A percentile compares a stretch with the other conserved stretches of the same genome.
phyloP scores from a whole-genome alignment of 768 basidiomycete species.

The Tephrocybe sp. region DNA sequence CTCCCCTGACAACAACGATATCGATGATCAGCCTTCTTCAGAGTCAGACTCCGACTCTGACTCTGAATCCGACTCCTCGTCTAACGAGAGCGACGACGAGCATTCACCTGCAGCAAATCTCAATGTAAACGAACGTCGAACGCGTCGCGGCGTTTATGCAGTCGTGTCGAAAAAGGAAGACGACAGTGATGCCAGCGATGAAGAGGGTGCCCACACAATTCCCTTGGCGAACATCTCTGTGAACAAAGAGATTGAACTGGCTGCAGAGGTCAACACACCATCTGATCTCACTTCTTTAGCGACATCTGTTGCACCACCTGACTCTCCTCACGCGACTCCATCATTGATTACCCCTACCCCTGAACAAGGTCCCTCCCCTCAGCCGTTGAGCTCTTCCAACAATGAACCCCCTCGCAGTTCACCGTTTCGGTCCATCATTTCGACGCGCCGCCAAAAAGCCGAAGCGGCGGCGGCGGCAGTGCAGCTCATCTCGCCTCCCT shows the following conservation, averaged over 20 bases:
- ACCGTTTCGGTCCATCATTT: conserved; percentile 54
- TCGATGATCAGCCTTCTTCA: conserved; percentile 41
- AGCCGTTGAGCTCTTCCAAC: conserved; percentile 39
- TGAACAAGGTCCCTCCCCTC: conserved; percentile 33
- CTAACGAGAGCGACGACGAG: conserved; percentile 38
- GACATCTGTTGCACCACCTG: conserved; percentile 34
- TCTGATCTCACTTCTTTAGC: conserved; percentile 44
- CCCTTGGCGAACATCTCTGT: conserved; percentile 45
- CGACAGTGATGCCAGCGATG: conserved; percentile 61
- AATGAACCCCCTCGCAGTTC: conserved; percentile 29
- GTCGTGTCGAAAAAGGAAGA: conserved; percentile 57
- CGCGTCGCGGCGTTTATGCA: conserved; percentile 80
- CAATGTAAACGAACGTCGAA: conserved; percentile 77
- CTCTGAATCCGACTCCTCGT: conserved; percentile 39
- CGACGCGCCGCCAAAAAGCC: conserved; percentile 56
- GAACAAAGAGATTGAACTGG: conserved; percentile 54
- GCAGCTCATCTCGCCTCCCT: conserved; percentile 45
- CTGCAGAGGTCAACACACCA: conserved; percentile 44
- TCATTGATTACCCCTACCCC: conserved; percentile 29
- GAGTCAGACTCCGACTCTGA: conserved; percentile 49
- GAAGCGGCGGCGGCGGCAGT: conserved; percentile 21
- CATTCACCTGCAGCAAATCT: conserved; percentile 30
- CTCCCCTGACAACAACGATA: conserved; percentile 53
- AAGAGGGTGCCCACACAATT: conserved; percentile 45
- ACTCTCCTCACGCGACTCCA: conserved; percentile 26